Evolutionary conservation across 345 rosid genomes (phyloP), one percentile per base, ranked within the genome.

Genomic region (Hibiscus trionum): DNA sequence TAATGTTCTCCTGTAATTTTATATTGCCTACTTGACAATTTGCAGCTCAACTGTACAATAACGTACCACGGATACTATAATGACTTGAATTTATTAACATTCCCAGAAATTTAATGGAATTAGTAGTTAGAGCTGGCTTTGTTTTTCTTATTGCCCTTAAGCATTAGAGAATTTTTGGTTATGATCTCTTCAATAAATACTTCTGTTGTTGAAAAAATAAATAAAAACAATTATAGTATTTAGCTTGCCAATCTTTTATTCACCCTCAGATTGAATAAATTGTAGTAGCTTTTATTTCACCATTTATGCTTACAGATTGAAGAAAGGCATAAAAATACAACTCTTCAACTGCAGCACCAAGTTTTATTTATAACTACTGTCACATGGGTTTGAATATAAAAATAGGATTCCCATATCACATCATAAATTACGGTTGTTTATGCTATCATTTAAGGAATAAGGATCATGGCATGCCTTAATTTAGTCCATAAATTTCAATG

Each of bases 11-110:
- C 11, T 50, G 26, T 50, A 64, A 53, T 76, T 24, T 16, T 74
- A 70, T 67, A 79, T 55, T 69, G 68, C 17, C 50, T 26, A 61
- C 62, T 72, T 69, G 76, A 66, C 71, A 62, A 66, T 37, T 73
- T 61, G 77, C 74, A 75, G 29, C 59, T 49, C 70, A 73, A 70
- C 37, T 57, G 78, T 80, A 76, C 80, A 59, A 14, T 71, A 62
- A 62, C 67, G 78, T 80, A 80, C 81, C 62, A 73, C 76, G 78
- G 71, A 16, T 49, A 50, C 27, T 50, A 8, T 67, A 67, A 29
- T 67, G 76, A 55, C 68, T 69, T 76, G 81, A 66, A 4, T 64
- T 73, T 69, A 71, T 78, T 56, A 74, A 53, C 33, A 58, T 63
- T 19, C 55, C 46, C 80, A 50, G 11, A 11, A 26, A 68, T 29